phyloP scores from a whole-genome alignment of 441 rosid genomes.

The Adansonia madagascariensis region DNA sequence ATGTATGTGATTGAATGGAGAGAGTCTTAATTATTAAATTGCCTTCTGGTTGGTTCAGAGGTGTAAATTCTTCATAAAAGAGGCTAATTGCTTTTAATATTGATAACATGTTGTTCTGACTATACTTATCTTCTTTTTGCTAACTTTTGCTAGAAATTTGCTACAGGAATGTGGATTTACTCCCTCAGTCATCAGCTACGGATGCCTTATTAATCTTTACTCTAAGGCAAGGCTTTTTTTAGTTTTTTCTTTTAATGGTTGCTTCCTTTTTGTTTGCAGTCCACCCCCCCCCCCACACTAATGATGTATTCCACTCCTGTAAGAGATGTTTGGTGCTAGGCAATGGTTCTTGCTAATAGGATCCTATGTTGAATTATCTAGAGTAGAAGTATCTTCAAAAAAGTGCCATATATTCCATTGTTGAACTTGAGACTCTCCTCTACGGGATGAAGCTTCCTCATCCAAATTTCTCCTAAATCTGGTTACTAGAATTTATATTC shows the following conservation, averaged over 20 bases:
- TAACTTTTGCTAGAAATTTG: constrained; percentile 22
- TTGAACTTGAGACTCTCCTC: not conserved
- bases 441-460: not conserved
- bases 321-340: not conserved
- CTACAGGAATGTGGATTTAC: constrained; percentile 87
- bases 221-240: constrained; percentile 58
- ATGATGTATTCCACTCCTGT: not conserved
- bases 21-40: constrained; percentile 2
- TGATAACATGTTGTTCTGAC: not conserved
- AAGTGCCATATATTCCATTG: not conserved
- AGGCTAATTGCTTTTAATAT: not conserved
- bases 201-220: constrained; percentile 86
- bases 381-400: not conserved
- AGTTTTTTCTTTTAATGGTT: not conserved
- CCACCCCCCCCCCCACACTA: not conserved
- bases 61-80: constrained; percentile 10
- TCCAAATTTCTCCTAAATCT: not conserved
- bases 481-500: constrained; percentile 7
- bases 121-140: not conserved
- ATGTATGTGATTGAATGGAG: constrained; percentile 6
- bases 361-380: not conserved
- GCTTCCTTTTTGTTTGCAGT: constrained; percentile 2
- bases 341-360: constrained; percentile 4
- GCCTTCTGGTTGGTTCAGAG: not conserved
- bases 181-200: constrained; percentile 85